Percentiles rank a stretch among this genome's conserved stretches.
Conservation (phyloP, 495 filamentous ascomycete genomes). For the Aspergillus sparsus region DNA sequence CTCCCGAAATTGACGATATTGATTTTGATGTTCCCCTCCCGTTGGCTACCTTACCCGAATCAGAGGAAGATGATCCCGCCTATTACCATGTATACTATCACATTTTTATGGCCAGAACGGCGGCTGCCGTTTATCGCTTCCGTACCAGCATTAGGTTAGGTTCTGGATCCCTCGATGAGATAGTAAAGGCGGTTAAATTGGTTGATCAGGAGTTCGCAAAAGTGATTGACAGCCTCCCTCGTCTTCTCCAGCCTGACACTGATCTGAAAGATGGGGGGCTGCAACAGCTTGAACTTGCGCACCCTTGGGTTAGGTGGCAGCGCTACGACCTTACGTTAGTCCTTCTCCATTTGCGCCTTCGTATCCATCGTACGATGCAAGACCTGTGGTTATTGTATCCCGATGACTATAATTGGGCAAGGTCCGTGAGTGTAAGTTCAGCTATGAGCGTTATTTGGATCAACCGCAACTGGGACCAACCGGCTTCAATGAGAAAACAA, state of each 20-base stretch:
- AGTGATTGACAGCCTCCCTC: slow-evolving; percentile 2
- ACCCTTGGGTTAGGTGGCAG: slow-evolving; percentile 8
- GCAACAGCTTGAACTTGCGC: not conserved
- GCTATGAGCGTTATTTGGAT: slow-evolving; percentile 11
- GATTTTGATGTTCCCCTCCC: slow-evolving; percentile 12
- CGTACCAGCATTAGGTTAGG: slow-evolving; percentile 4
- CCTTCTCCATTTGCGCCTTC: slow-evolving; percentile 5
- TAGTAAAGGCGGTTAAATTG: not conserved
- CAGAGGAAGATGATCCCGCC: not conserved
- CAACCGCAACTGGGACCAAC: slow-evolving; percentile 11
- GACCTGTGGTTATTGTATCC: not conserved
- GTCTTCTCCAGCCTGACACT: slow-evolving; percentile 4
- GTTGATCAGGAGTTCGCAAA: slow-evolving; percentile 7
- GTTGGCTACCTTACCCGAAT: not conserved
- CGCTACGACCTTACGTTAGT: slow-evolving; percentile 9
- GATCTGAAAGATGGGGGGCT: slow-evolving; percentile 3
- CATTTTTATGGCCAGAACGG: slow-evolving; percentile 11
- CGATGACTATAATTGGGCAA: slow-evolving; percentile 3
- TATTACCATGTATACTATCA: slow-evolving; percentile 7
- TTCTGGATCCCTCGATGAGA: not conserved
- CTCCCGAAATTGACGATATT: slow-evolving; percentile 2
- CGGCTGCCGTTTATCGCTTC: slow-evolving; percentile 7
- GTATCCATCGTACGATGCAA: slow-evolving; percentile 8
- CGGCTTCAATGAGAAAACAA: slow-evolving; percentile 7
- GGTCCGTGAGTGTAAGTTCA: slow-evolving; percentile 3